phyloP scores from a whole-genome alignment of 1,284 basidiomycete species.

The Rhodotorula sp. region DNA sequence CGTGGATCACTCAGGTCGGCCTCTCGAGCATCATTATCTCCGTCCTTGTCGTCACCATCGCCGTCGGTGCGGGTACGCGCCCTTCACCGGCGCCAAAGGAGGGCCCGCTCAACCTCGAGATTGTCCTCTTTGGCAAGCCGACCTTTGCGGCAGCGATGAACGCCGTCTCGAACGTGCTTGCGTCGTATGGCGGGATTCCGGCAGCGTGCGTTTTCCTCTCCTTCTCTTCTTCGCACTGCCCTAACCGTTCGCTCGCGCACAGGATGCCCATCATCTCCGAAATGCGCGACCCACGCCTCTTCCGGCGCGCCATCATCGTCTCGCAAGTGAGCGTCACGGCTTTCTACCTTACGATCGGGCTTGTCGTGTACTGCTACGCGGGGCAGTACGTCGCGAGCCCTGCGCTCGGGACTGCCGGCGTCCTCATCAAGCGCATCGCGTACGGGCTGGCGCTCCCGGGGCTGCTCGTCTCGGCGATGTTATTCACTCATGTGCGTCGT shows the following conservation, averaged over 20 bases:
- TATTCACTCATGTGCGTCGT: not conserved
- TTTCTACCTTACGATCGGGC: slow-evolving; percentile 42
- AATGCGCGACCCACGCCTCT: slow-evolving; percentile 49
- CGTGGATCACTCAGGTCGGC: slow-evolving; percentile 51
- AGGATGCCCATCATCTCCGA: slow-evolving; percentile 49
- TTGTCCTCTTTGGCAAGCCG: slow-evolving; percentile 17
- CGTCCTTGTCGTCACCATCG: slow-evolving; percentile 54
- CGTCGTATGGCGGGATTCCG: slow-evolving; percentile 40
- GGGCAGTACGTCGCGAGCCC: slow-evolving; percentile 50
- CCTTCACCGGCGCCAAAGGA: slow-evolving; percentile 53
- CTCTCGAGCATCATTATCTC: slow-evolving; percentile 39
- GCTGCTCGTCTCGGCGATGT: slow-evolving; percentile 43
- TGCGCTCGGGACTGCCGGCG: slow-evolving; percentile 53
- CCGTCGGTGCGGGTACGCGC: slow-evolving; percentile 57
- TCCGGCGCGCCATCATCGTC: slow-evolving; percentile 38
- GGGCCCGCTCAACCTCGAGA: slow-evolving; percentile 50
- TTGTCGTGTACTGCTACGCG: slow-evolving; percentile 46
- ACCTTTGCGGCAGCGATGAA: slow-evolving; percentile 25
- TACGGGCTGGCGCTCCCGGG: slow-evolving; percentile 53
- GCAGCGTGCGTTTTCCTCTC: slow-evolving; percentile 36
- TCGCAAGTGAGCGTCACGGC: slow-evolving; percentile 42
- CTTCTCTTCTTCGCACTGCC: slow-evolving; percentile 9
- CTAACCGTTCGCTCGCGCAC: slow-evolving; percentile 39
- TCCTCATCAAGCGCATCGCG: slow-evolving; percentile 50
- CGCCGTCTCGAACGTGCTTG: slow-evolving; percentile 57